Conservation (phyloP, 169 alveolate species). For the Eimeria sp. region DNA sequence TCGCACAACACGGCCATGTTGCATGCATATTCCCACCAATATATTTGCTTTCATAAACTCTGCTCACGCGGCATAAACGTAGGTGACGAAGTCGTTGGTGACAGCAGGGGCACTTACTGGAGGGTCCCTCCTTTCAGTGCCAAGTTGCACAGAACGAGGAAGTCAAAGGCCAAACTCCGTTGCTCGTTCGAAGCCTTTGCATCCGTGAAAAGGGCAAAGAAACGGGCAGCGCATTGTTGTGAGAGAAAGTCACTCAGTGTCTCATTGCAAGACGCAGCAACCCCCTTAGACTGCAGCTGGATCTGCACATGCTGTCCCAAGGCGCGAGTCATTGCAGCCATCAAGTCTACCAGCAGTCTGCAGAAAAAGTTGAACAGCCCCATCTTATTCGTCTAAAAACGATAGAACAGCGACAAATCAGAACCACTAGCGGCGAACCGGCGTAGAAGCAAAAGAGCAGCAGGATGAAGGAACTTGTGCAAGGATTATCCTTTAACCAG, state of each 20-base stretch:
- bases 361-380: background rate
- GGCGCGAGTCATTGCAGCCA: slow-evolving; percentile 73
- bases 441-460: background rate
- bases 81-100: background rate
- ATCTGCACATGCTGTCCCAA: slow-evolving; percentile 65
- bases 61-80: background rate
- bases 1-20: background rate
- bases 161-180: slow-evolving; percentile 53
- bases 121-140: slow-evolving; percentile 65
- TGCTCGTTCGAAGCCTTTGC: slow-evolving; percentile 52
- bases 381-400: background rate
- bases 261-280: slow-evolving; percentile 13
- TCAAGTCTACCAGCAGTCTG: slow-evolving; percentile 68
- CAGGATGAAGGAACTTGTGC: background rate
- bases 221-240: slow-evolving; percentile 71
- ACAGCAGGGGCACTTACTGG: slow-evolving; percentile 26
- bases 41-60: background rate
- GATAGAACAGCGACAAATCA: background rate
- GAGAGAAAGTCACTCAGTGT: slow-evolving; percentile 57
- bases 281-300: slow-evolving; percentile 48
- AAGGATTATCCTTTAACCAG: background rate
- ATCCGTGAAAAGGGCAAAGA: slow-evolving; percentile 54
- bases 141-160: slow-evolving; percentile 72
- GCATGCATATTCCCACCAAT: background rate
- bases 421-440: background rate